Percentiles rank a stretch among this genome's conserved stretches.
phyloP scores from a whole-genome alignment of 2,329 filamentous ascomycete genomes.

The Cryoendolithus antarcticus region DNA sequence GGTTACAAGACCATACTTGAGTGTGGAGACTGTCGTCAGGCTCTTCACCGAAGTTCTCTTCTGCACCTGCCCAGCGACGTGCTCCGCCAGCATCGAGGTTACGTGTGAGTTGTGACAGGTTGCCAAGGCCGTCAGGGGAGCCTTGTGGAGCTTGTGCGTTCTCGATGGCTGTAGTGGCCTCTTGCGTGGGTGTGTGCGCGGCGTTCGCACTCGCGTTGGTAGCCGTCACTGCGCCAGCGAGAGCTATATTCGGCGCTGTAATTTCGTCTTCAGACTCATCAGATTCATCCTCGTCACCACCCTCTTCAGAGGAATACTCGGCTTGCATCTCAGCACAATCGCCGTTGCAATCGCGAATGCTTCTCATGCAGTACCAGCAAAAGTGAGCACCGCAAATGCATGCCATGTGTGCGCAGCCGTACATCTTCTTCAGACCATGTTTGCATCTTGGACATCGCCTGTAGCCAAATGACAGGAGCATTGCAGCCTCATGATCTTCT shows the following conservation, averaged over 20 bases:
- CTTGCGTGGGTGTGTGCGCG: too few species aligned
- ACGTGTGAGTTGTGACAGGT: constrained; percentile 1
- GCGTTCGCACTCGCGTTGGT: too few species aligned
- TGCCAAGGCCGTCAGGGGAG: constrained; percentile 1
- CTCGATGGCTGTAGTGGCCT: too few species aligned
- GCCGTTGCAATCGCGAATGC: constrained; percentile 23
- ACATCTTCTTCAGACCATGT: constrained; percentile 36
- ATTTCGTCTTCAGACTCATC: constrained; percentile 15
- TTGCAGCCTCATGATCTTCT: constrained; percentile 22
- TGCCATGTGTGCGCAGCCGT: constrained; percentile 36
- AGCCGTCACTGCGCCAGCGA: too few species aligned
- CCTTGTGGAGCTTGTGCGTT: too few species aligned
- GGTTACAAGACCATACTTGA: constrained; percentile 17
- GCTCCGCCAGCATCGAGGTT: constrained; percentile 26
- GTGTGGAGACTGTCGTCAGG: constrained; percentile 15
- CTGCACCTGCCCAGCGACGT: constrained; percentile 20
- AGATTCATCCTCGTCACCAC: constrained; percentile 14
- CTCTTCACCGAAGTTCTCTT: constrained; percentile 26
- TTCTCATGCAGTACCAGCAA: constrained; percentile 34
- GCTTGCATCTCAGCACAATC: constrained; percentile 12
- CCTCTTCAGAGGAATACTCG: constrained; percentile 2
- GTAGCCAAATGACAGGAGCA: constrained; percentile 34
- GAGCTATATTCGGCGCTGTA: too few species aligned
- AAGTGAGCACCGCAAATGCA: constrained; percentile 40
- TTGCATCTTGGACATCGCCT: constrained; percentile 40